phyloP scores from a whole-genome alignment of 2,329 filamentous ascomycete species.

The Pseudogymnoascus sp. region DNA sequence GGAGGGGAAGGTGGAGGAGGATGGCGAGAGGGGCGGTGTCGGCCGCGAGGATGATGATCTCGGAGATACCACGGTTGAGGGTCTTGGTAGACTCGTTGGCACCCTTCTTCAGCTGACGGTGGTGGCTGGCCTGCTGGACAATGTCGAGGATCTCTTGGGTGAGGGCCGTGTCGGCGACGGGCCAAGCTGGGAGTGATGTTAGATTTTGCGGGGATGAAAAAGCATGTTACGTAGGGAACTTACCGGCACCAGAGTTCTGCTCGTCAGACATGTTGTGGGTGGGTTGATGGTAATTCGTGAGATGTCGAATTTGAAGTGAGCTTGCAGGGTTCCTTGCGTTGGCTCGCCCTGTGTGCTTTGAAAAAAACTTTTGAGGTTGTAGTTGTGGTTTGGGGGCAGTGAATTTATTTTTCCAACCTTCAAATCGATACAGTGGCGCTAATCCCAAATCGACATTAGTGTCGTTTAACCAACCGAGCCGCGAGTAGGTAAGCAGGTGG shows the following conservation, averaged over 20 bases:
- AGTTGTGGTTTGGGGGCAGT: neutral
- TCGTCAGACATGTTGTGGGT: slow-evolving; percentile 26
- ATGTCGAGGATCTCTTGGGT: slow-evolving; percentile 77
- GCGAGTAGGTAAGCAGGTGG: slow-evolving; percentile 11
- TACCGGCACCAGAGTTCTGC: slow-evolving; percentile 27
- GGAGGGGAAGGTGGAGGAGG: slow-evolving; percentile 77
- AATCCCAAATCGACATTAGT: slow-evolving; percentile 9
- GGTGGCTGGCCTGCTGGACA: slow-evolving; percentile 50
- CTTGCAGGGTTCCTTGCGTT: slow-evolving; percentile 51
- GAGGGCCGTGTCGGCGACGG: slow-evolving; percentile 62
- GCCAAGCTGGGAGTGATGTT: slow-evolving; percentile 46
- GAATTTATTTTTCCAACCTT: slow-evolving; percentile 1
- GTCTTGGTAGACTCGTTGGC: slow-evolving; percentile 84
- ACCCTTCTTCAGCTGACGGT: slow-evolving; percentile 78
- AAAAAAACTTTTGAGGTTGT: neutral
- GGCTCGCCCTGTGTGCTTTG: slow-evolving; percentile 42
- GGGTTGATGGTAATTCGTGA: neutral
- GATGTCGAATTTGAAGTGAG: slow-evolving; percentile 8
- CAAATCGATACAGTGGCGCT: neutral
- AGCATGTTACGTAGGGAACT: slow-evolving; percentile 8
- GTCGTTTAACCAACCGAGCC: slow-evolving; percentile 17
- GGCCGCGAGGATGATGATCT: slow-evolving; percentile 81
- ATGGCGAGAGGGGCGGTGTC: slow-evolving; percentile 85
- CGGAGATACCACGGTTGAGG: slow-evolving; percentile 80
- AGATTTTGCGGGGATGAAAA: slow-evolving; percentile 2